phyloP scores from a whole-genome alignment of 1,139 yeast species.

The Candida glucosophila region DNA sequence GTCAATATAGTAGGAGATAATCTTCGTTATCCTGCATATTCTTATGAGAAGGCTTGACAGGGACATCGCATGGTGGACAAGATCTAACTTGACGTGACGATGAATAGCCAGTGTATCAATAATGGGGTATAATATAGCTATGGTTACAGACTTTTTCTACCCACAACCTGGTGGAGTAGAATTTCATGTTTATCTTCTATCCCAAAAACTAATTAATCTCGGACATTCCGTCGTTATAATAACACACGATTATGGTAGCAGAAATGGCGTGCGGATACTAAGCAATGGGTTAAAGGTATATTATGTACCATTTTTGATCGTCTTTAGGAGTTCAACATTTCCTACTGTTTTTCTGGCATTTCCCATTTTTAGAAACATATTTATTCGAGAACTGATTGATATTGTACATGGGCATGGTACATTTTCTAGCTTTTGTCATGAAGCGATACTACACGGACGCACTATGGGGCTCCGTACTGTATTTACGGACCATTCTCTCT shows the following conservation, averaged over 20 bases:
- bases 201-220: conserved; percentile 67
- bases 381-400: conserved; percentile 76
- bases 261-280: conserved; percentile 73
- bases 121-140: conserved; percentile 42
- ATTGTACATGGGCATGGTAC: conserved; percentile 96
- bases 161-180: conserved; percentile 99
- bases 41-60: too few species aligned
- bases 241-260: conserved; percentile 79
- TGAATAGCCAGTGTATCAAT: conserved; percentile 1
- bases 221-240: conserved; percentile 91
- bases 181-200: conserved; percentile 78
- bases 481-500: conserved; percentile 91
- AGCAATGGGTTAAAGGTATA: conserved; percentile 92
- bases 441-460: conserved; percentile 81
- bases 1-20: too few species aligned
- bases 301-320: conserved; percentile 73
- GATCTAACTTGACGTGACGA: too few species aligned
- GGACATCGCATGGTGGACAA: too few species aligned
- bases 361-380: conserved; percentile 77
- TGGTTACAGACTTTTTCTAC: conserved; percentile 95
- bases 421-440: conserved; percentile 78
- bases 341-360: conserved; percentile 88
- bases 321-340: conserved; percentile 74
- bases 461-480: conserved; percentile 91
- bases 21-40: too few species aligned